Evolutionary conservation across 805 yeast genomes (phyloP).

Genomic region (Candida nanaspora): DNA sequence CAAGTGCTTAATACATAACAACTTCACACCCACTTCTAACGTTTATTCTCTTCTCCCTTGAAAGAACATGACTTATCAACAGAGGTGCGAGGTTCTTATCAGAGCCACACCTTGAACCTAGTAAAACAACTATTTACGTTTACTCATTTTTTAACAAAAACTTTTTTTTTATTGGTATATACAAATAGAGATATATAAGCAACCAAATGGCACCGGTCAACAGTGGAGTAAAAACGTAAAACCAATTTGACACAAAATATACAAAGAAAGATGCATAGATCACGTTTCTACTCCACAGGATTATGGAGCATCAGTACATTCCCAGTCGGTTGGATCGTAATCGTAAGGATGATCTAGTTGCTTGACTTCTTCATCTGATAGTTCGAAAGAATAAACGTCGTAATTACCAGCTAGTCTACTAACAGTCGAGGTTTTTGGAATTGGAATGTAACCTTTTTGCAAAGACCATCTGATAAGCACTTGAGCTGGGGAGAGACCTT

Average conservation of each 20-base stretch:
- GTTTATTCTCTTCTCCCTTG: too few relatives aligned
- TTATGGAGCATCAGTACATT: slow-evolving; percentile 15
- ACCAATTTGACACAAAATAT: too few relatives aligned
- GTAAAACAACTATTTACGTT: not conserved
- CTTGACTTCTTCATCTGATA: slow-evolving; percentile 33
- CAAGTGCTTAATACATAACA: too few relatives aligned
- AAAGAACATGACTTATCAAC: too few relatives aligned
- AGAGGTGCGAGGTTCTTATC: too few relatives aligned
- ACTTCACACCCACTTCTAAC: too few relatives aligned
- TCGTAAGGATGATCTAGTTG: slow-evolving; percentile 42
- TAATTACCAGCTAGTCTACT: slow-evolving; percentile 48
- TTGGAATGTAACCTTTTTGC: slow-evolving; percentile 62
- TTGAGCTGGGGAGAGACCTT: slow-evolving; percentile 49
- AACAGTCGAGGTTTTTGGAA: slow-evolving; percentile 56
- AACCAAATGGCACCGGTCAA: not conserved
- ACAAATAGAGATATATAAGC: not conserved
- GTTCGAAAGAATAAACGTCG: slow-evolving; percentile 43
- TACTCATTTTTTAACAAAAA: too few relatives aligned
- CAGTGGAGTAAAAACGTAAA: not conserved
- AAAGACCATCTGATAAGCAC: slow-evolving; percentile 67
- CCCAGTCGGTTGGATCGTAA: slow-evolving; percentile 75
- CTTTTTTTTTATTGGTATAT: not conserved
- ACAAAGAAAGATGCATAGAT: too few relatives aligned
- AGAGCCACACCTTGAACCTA: not conserved
- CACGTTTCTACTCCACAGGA: too few relatives aligned